Evolutionary conservation across 139 green algal genomes (phyloP).

Genomic region (Monoraphidium neglectum): DNA sequence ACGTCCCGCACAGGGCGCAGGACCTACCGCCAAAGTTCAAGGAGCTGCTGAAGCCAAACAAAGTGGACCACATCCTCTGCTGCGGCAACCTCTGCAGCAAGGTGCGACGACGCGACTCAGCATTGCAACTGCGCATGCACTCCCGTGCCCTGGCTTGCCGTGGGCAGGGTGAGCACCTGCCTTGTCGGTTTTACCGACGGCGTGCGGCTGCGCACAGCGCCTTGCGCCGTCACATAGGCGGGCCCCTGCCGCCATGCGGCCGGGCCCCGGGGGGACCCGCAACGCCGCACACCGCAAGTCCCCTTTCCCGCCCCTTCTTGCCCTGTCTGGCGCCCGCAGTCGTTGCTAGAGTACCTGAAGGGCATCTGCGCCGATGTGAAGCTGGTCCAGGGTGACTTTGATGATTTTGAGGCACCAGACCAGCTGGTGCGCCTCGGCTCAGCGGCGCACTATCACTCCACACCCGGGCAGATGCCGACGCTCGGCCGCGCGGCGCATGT

Average conservation of each 20-base stretch:
- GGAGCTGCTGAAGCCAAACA: slow-evolving; percentile 90
- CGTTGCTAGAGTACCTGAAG: slow-evolving; percentile 82
- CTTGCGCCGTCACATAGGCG: too few relatives aligned
- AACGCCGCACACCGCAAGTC: not conserved
- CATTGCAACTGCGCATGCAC: too few relatives aligned
- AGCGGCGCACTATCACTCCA: too few relatives aligned
- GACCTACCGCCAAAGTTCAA: slow-evolving; percentile 94
- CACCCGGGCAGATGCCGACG: too few relatives aligned
- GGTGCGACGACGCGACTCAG: not conserved
- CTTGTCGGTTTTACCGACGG: too few relatives aligned
- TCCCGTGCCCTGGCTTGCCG: too few relatives aligned
- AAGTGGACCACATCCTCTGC: slow-evolving; percentile 91
- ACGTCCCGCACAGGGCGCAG: slow-evolving; percentile 83
- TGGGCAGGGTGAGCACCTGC: too few relatives aligned
- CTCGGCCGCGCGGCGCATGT: too few relatives aligned
- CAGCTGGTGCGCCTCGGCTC: slow-evolving; percentile 38
- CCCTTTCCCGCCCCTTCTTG: not conserved
- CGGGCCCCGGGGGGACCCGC: too few relatives aligned
- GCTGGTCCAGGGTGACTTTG: slow-evolving; percentile 89
- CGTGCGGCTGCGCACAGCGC: too few relatives aligned
- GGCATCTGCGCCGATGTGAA: slow-evolving; percentile 78
- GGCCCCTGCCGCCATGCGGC: too few relatives aligned
- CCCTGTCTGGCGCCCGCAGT: slow-evolving; percentile 40
- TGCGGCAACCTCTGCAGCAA: slow-evolving; percentile 90
- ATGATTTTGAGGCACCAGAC: slow-evolving; percentile 81